Conservation (phyloP, 2,329 filamentous ascomycete species). For the Cladorrhinum sp. region DNA sequence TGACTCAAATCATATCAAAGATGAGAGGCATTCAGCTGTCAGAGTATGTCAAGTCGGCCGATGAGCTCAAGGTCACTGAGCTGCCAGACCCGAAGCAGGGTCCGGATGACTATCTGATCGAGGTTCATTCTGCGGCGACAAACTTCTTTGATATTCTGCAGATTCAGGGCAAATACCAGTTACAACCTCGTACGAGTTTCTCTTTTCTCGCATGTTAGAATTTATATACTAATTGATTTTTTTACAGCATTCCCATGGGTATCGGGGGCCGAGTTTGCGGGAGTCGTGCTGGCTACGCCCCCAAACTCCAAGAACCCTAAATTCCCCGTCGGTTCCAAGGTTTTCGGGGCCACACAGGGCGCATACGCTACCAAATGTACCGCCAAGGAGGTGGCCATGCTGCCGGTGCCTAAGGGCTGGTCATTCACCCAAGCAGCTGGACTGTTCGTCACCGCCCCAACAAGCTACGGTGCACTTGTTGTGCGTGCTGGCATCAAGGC, state of each 20-base stretch:
- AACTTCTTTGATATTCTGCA: conserved; percentile 99
- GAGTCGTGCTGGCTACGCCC: conserved; percentile 68
- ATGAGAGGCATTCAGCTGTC: conserved; percentile 37
- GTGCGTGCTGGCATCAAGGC: conserved; percentile 71
- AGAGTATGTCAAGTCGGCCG: conserved; percentile 47
- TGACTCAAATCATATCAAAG: background rate
- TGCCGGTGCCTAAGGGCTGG: conserved; percentile 78
- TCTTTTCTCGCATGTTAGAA: background rate
- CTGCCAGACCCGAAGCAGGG: conserved; percentile 72
- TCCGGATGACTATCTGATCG: conserved; percentile 76
- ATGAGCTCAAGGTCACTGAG: conserved; percentile 71
- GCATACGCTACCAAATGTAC: conserved; percentile 77
- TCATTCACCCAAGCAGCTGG: conserved; percentile 81
- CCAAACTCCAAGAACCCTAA: conserved; percentile 47
- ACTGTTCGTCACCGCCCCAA: conserved; percentile 87
- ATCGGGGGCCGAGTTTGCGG: conserved; percentile 82
- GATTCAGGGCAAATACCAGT: conserved; percentile 92
- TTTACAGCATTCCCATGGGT: conserved; percentile 75
- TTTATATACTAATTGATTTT: conserved; percentile 1
- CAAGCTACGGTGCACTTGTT: conserved; percentile 81
- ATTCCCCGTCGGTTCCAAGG: conserved; percentile 74
- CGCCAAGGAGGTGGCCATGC: conserved; percentile 63
- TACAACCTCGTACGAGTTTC: conserved; percentile 55
- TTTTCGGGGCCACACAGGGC: conserved; percentile 85
- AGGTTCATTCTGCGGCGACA: conserved; percentile 80